Evolutionary conservation across 805 yeast genomes (phyloP), one percentile per base, ranked within the genome.

Genomic region (Saccharomyces kudriavzevii): DNA sequence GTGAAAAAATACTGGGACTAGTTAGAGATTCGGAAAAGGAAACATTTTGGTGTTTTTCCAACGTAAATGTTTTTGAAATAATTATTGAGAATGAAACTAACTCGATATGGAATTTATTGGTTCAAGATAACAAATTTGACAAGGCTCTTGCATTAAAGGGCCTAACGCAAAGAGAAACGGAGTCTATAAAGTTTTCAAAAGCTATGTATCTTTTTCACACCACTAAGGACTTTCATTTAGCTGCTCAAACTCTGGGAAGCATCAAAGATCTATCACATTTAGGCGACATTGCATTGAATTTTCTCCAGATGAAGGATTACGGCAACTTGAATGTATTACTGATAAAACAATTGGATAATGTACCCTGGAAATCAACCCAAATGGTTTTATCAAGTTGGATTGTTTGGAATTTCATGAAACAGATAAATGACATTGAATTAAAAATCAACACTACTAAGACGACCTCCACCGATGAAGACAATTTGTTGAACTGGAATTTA

Each of bases 31-130:
- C 69, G 50, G 55, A 67, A 3, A 69, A 69, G 47, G 60, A 63
- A 9, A 70, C 98, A 0, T 87, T 74, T 60, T 94, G 99, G 99
- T 68, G 87, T 3, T 88, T 74, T 60, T 81, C 94, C 0, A 68
- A 72, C 11, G 63, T 70, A 4, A 75, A 75, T 49, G 81, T 94
- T 9, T 87, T 78, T 64, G 99, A 94, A 65, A 69, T 94, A 5
- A 76, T 85, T 9, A 73, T 88, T 11, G 77, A 77, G 35, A 78
- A 85, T 62, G 97, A 92, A 66, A 74, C 83, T 4, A 72, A 77
- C 4, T 86, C 86, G 26, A 83, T 91, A 2, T 89, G 97, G 96
- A 79, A 78, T 51, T 72, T 80, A 0, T 67, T 84, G 61, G 64
- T 83, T n/a, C 76, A 75, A 3, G 73, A 73, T 50, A 67, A 73